Evolutionary conservation across 108 stramenopile species (phyloP).

Genomic region (Cyclostephanos invisitatus): DNA sequence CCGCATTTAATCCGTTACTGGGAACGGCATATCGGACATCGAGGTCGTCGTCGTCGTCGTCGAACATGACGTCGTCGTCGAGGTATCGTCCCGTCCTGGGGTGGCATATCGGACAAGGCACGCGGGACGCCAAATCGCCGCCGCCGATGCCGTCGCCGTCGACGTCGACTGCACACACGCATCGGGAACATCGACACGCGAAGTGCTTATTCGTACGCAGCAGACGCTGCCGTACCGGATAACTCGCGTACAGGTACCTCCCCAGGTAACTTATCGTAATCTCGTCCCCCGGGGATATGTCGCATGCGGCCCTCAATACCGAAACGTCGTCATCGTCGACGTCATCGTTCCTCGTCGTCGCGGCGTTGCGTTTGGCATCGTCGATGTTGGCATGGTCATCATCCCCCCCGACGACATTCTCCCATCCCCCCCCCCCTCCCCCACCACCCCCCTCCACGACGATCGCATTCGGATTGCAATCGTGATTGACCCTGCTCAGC

Average conservation of each 20-base stretch:
- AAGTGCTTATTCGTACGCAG: conserved; percentile 70
- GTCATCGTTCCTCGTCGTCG: too few relatives aligned
- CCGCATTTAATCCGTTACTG: conserved; percentile 23
- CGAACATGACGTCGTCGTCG: conserved; percentile 82
- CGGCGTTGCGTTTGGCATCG: too few relatives aligned
- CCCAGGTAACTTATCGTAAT: conserved; percentile 82
- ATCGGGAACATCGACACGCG: conserved; percentile 69
- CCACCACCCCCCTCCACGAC: conserved; percentile 29
- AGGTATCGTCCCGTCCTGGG: conserved; percentile 64
- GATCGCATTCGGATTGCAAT: conserved; percentile 81
- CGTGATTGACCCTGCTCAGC: conserved; percentile 74
- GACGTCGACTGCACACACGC: conserved; percentile 17
- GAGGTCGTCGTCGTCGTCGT: conserved; percentile 59
- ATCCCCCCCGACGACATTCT: not conserved
- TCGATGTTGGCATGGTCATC: not conserved
- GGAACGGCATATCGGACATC: conserved; percentile 52
- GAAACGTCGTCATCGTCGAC: conserved; percentile 34
- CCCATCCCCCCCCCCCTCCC: conserved; percentile 1
- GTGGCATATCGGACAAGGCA: conserved; percentile 76
- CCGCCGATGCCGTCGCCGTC: not conserved
- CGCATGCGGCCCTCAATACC: conserved; percentile 57
- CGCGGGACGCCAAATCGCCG: conserved; percentile 65
- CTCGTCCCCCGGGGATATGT: conserved; percentile 65
- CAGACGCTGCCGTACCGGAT: conserved; percentile 48
- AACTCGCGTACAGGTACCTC: conserved; percentile 63